These are phyloP conservation scores for Alternaria conjuncta DNA, from an alignment of 2,329 filamentous ascomycete species.

Conservation along the genomic window DNA sequence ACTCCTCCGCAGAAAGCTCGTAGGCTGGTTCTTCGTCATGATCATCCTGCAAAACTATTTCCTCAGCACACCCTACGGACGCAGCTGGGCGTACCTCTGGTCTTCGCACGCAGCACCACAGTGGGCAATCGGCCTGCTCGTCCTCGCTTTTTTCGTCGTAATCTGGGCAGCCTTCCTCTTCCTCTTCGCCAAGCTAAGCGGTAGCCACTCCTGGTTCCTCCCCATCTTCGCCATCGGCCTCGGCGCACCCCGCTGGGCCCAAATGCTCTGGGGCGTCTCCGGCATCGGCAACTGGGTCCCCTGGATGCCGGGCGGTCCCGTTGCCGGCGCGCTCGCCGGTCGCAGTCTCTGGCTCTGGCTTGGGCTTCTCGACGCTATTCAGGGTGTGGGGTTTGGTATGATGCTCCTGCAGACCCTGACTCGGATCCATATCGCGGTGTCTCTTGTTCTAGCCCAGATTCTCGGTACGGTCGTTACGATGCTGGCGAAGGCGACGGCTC, in stretches of 20 bases:
- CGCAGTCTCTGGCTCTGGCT: neutral
- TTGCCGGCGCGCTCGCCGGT: neutral
- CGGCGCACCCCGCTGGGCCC: neutral
- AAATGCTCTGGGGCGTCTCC: neutral
- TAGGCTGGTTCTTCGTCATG: neutral
- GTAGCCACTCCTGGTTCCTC: neutral
- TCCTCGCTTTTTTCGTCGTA: neutral
- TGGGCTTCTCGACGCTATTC: neutral
- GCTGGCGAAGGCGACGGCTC: neutral
- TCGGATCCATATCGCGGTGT: neutral
- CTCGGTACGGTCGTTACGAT: neutral
- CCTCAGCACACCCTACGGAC: neutral
- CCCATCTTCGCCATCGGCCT: neutral
- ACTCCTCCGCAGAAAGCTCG: neutral
- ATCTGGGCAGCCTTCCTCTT: neutral
- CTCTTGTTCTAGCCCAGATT: neutral
- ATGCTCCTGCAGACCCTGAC: neutral
- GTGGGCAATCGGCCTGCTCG: neutral
- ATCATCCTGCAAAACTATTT: neutral
- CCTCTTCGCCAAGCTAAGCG: neutral
- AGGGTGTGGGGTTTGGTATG: neutral
- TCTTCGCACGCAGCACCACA: neutral
- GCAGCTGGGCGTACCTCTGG: neutral
- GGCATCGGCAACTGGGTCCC: neutral
- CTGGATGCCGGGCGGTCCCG: neutral